Evolutionary conservation across 805 yeast genomes (phyloP), one percentile per base, ranked within the genome.

Genomic region (Ogataea ganodermae): DNA sequence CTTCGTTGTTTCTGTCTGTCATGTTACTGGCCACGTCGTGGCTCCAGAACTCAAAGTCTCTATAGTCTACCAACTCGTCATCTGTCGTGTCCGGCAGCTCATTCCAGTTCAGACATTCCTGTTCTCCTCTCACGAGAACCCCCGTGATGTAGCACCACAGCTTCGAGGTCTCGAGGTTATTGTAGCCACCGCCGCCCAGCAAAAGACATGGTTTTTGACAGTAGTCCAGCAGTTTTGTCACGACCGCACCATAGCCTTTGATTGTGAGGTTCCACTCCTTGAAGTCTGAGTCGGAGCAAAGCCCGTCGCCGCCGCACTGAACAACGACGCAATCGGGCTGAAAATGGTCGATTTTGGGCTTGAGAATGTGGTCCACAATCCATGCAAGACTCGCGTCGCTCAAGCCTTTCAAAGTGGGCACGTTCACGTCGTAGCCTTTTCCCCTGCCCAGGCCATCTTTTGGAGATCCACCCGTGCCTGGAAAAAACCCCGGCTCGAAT

Each of bases 141-240:
- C 57, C 58, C 1, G 78, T 75, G 4, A 75, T 50, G 53, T 65
- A 70, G 0, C 81, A 66, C 80, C 88, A 83, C 46, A 81, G 78
- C 50, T 86, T 73, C 0, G 89, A 81, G 21, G 80, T 73, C 49
- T 84, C 83, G 2, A 71, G 60, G 50, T 75, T 79, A 50, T 84
- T 80, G 59, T 86, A 86, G 0, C 92, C 94, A 2, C 94, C 94
- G 2, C 94, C 94, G 0, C 92, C 92, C 1, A 86, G 67, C 6
- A 86, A 47, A 44, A 83, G 45, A 0, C 71, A 60, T 0, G 81
- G 81, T 3, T 55, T 41, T 1, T 56, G 41, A 1, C 59, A 37
- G 17, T 61, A 48, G 2, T 45, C 53, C 6, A 73, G 40, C 16
- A 76, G 18, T 10, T 55, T 30, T 21, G 51, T 4, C 4, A 83